Conservation (phyloP, 2,329 filamentous ascomycete genomes). For the Scleromitrula shiraiana region DNA sequence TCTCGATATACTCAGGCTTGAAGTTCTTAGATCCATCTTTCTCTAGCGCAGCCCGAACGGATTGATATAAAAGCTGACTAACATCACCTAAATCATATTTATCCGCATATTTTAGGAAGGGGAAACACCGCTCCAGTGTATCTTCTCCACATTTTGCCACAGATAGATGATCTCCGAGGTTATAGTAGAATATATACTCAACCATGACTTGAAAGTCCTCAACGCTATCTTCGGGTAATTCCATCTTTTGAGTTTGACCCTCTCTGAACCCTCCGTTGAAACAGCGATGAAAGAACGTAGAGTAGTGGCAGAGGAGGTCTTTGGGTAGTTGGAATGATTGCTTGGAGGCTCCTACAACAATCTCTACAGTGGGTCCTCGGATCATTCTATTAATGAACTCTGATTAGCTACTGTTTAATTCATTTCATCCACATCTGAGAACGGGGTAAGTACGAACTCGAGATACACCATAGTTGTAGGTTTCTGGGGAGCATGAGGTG, state of each 20-base stretch:
- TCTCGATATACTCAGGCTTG: neutral
- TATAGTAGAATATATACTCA: neutral
- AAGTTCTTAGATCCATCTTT: neutral
- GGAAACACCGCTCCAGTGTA: neutral
- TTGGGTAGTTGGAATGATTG: conserved; percentile 13
- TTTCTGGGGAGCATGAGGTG: too few species aligned
- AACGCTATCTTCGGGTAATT: neutral
- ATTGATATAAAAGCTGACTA: neutral
- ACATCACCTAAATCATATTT: neutral
- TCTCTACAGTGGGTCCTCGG: conserved; percentile 4
- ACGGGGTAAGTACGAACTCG: too few species aligned
- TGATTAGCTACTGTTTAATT: neutral
- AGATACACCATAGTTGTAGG: too few species aligned
- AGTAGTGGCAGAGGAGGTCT: conserved; percentile 13
- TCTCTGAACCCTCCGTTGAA: conserved; percentile 15
- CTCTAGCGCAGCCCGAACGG: neutral
- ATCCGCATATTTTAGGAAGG: neutral
- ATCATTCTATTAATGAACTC: neutral
- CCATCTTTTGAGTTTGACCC: conserved; percentile 6
- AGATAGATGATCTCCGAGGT: neutral
- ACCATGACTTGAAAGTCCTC: neutral
- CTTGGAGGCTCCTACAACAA: conserved; percentile 14
- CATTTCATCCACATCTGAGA: too few species aligned
- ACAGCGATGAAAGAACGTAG: conserved; percentile 10
- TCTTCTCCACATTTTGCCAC: neutral